These are phyloP conservation scores for Fonsecaea erecta DNA, from an alignment of 2,329 filamentous ascomycete species.

Conservation along the genomic window DNA sequence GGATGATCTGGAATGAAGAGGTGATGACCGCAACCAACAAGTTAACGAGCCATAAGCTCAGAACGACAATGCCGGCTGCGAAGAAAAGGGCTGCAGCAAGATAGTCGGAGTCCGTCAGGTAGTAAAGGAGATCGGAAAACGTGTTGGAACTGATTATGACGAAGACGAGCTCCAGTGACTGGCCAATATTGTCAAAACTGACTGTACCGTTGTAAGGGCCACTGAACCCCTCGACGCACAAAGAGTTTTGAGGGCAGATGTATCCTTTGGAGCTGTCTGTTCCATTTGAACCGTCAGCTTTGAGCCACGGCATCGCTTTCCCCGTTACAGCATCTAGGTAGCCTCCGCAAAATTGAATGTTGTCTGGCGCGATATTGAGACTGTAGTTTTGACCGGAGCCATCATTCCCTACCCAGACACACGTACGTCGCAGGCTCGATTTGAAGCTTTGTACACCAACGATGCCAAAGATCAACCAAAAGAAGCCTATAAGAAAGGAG, in stretches of 20 bases:
- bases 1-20: slow-evolving; percentile 96
- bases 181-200: slow-evolving; percentile 91
- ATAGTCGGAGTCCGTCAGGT: slow-evolving; percentile 89
- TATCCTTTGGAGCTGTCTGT: slow-evolving; percentile 74
- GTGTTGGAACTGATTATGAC: slow-evolving; percentile 99
- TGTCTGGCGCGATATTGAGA: slow-evolving; percentile 59
- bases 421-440: slow-evolving; percentile 75
- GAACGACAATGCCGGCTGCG: slow-evolving; percentile 75
- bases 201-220: slow-evolving; percentile 86
- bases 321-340: slow-evolving; percentile 68
- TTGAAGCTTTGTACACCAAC: slow-evolving; percentile 97
- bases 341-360: slow-evolving; percentile 83
- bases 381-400: slow-evolving; percentile 46
- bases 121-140: slow-evolving; percentile 92
- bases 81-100: slow-evolving; percentile 80
- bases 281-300: slow-evolving; percentile 57
- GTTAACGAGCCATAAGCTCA: slow-evolving; percentile 96
- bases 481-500: slow-evolving; percentile 92
- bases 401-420: slow-evolving; percentile 73
- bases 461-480: slow-evolving; percentile 97
- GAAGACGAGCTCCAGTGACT: slow-evolving; percentile 92
- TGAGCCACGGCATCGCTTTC: slow-evolving; percentile 69
- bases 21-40: slow-evolving; percentile 95
- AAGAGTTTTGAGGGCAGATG: slow-evolving; percentile 80
- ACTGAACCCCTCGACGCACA: slow-evolving; percentile 72